Conservation (phyloP, 2,329 filamentous ascomycete genomes). For the Ceratocystis eucalypticola region DNA sequence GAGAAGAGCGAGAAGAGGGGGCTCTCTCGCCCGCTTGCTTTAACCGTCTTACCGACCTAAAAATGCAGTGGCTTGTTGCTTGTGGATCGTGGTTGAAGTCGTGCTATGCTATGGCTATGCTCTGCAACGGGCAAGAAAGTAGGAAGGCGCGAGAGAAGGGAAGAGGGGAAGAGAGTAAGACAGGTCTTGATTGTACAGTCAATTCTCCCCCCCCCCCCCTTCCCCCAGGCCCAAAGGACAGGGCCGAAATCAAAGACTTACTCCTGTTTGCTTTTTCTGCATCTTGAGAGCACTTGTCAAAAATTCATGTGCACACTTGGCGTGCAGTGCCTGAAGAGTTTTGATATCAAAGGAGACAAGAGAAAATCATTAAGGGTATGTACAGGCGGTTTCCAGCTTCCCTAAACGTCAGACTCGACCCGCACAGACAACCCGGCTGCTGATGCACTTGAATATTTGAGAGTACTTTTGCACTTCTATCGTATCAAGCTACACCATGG, state of each 20-base stretch:
- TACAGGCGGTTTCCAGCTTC: background rate
- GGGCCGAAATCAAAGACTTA: background rate
- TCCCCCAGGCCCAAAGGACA: too few relatives aligned
- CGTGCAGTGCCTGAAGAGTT: background rate
- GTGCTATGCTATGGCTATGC: background rate
- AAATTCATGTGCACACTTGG: background rate
- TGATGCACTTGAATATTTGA: too few relatives aligned
- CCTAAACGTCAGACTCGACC: background rate
- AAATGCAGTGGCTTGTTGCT: conserved; percentile 2
- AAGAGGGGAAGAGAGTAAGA: background rate
- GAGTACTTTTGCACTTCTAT: too few relatives aligned
- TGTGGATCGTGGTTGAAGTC: background rate
- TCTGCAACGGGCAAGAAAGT: too few relatives aligned
- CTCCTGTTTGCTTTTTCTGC: too few relatives aligned
- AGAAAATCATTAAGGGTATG: background rate
- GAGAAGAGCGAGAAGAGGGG: background rate
- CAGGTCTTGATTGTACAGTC: background rate
- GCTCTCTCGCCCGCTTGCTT: conserved; percentile 1
- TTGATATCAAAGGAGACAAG: background rate
- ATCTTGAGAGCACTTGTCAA: background rate
- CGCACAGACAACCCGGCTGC: too few relatives aligned
- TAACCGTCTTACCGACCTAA: background rate
- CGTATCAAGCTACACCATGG: too few relatives aligned
- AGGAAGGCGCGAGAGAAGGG: background rate
- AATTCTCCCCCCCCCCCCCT: too few relatives aligned